Percentiles rank a stretch among this genome's conserved stretches.
These are phyloP conservation scores for Polytrichum commune DNA, from an alignment of 225 moss, liverwort and hornwort species.

Conservation along the genomic window DNA sequence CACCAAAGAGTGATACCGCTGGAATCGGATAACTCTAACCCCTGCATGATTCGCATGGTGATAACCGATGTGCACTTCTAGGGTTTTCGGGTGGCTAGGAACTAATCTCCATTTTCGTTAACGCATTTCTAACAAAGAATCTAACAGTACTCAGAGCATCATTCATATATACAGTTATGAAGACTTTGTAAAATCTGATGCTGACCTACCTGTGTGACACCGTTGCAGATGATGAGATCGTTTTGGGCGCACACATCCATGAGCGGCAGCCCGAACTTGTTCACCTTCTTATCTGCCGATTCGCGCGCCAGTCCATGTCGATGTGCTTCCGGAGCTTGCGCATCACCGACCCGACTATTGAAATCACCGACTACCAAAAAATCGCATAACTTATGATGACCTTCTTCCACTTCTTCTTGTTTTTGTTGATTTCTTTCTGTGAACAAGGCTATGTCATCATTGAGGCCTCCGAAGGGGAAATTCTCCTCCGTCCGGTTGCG, in stretches of 20 bases:
- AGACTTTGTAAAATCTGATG: neutral
- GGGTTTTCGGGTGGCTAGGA: neutral
- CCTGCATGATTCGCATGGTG: too few species aligned
- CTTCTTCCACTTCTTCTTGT: too few species aligned
- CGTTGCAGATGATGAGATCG: slow-evolving; percentile 50
- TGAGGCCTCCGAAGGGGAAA: slow-evolving; percentile 37
- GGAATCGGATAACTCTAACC: too few species aligned
- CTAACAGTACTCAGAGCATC: too few species aligned
- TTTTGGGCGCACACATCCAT: slow-evolving; percentile 41
- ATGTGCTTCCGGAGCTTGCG: slow-evolving; percentile 44
- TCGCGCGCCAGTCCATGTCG: slow-evolving; percentile 33
- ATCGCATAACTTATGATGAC: slow-evolving; percentile 5
- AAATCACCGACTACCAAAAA: slow-evolving; percentile 51
- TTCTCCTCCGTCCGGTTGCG: slow-evolving; percentile 32
- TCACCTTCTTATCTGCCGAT: slow-evolving; percentile 43
- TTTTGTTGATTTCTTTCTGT: slow-evolving; percentile 3
- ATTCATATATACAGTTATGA: too few species aligned
- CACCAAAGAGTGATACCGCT: too few species aligned
- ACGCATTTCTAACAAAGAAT: too few species aligned
- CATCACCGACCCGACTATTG: slow-evolving; percentile 46
- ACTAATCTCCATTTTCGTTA: too few species aligned
- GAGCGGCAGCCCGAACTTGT: slow-evolving; percentile 38
- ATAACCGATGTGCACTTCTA: too few species aligned
- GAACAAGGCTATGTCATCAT: slow-evolving; percentile 29
- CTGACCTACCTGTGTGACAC: slow-evolving; percentile 34